Conservation (phyloP, 768 basidiomycete genomes). For the Leucosporidium yakuticum region DNA sequence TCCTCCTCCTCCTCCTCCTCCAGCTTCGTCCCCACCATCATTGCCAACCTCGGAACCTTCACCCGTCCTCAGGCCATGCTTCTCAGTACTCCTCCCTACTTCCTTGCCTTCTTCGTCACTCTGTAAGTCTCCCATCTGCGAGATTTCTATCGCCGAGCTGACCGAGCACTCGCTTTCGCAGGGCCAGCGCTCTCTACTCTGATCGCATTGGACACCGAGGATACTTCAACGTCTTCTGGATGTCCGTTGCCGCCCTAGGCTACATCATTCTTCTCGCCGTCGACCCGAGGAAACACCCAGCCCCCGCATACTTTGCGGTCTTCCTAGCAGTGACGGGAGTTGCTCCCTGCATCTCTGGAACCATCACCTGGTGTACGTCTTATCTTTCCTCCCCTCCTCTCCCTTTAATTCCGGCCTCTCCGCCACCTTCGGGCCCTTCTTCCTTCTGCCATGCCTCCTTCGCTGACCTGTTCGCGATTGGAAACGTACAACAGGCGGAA, state of each 20-base stretch:
- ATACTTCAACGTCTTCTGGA: conserved; percentile 42
- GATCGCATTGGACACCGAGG: conserved; percentile 44
- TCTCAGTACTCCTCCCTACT: conserved; percentile 43
- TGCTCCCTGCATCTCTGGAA: conserved; percentile 34
- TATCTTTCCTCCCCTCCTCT: too few species aligned
- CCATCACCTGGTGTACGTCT: conserved; percentile 16
- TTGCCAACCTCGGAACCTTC: conserved; percentile 54
- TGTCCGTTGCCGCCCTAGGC: conserved; percentile 31
- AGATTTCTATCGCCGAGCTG: conserved; percentile 31
- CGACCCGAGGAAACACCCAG: conserved; percentile 17
- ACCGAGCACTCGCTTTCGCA: background rate
- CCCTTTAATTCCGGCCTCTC: too few species aligned
- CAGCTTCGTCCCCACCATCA: conserved; percentile 57
- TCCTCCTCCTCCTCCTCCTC: conserved; percentile 51
- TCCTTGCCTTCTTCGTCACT: conserved; percentile 47
- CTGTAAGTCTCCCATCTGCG: too few species aligned
- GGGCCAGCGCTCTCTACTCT: conserved; percentile 26
- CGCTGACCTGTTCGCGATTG: too few species aligned
- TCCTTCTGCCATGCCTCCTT: too few species aligned
- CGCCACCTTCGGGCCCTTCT: too few species aligned
- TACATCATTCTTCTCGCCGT: conserved; percentile 33
- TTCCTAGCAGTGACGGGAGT: conserved; percentile 35
- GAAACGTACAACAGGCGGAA: too few species aligned
- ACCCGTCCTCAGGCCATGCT: conserved; percentile 41
- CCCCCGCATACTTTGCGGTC: conserved; percentile 36